Percentiles rank a stretch among this genome's conserved stretches.
Conservation (phyloP, 2,329 filamentous ascomycete species). For the Coniosporium tulheliwenetii region DNA sequence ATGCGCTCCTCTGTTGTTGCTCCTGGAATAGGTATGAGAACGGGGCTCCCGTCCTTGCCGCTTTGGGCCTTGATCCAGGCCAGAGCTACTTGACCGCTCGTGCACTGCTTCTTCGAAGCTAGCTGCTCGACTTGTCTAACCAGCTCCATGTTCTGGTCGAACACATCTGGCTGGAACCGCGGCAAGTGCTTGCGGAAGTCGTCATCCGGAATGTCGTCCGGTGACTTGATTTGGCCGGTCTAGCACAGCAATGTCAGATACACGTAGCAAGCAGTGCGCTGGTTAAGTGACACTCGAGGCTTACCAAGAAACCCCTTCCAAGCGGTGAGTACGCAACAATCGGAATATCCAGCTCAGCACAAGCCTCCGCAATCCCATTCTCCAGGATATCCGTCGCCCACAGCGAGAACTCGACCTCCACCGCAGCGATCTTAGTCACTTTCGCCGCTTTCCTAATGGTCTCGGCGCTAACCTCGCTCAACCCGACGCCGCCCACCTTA, state of each 20-base stretch:
- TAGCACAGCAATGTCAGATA: neutral
- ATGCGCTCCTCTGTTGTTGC: constrained; percentile 20
- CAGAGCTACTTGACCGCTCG: constrained; percentile 31
- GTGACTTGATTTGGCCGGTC: constrained; percentile 33
- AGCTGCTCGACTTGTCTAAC: constrained; percentile 41
- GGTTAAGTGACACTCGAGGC: neutral
- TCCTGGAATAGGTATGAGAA: constrained; percentile 28
- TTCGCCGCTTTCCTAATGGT: constrained; percentile 32
- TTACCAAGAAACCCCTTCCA: constrained; percentile 39
- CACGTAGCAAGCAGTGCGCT: too few relatives aligned
- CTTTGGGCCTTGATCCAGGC: constrained; percentile 31
- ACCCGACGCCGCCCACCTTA: constrained; percentile 28
- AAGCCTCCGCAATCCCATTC: constrained; percentile 41
- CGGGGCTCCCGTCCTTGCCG: constrained; percentile 25
- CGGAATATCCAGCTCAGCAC: constrained; percentile 49
- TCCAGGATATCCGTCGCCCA: constrained; percentile 40
- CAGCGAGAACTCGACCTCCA: constrained; percentile 46
- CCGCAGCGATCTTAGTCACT: constrained; percentile 39
- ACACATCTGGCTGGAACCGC: constrained; percentile 46
- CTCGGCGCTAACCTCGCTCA: constrained; percentile 29
- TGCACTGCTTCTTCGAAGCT: constrained; percentile 39
- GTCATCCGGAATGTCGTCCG: constrained; percentile 39
- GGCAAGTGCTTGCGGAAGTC: constrained; percentile 33
- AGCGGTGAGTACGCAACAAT: constrained; percentile 60
- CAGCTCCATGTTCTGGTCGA: constrained; percentile 48